phyloP scores from a whole-genome alignment of 139 green algal genomes.

The Pleodorina starrii region DNA sequence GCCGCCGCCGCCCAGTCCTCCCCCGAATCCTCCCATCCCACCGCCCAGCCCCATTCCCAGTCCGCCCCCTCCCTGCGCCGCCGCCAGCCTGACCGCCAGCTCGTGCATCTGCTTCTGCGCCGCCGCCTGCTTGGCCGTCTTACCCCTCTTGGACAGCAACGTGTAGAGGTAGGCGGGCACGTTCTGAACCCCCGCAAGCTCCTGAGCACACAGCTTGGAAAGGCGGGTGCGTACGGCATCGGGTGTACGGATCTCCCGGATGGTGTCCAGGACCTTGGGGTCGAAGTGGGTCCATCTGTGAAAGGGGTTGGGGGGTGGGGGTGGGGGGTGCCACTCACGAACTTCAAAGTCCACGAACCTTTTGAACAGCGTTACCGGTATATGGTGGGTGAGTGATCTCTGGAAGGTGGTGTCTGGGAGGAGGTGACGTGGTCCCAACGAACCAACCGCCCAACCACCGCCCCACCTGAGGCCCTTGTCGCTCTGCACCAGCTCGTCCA shows the following conservation, averaged over 20 bases:
- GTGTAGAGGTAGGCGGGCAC: constrained; percentile 67
- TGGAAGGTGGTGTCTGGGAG: not conserved
- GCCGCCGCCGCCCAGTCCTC: not conserved
- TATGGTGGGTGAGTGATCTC: not conserved
- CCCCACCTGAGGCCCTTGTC: constrained; percentile 49
- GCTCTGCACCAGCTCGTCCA: constrained; percentile 51
- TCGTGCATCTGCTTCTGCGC: constrained; percentile 56
- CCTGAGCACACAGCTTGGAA: constrained; percentile 43
- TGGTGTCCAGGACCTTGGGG: constrained; percentile 66
- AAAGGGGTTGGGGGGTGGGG: not conserved
- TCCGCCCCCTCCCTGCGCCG: not conserved
- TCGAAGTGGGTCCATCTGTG: constrained; percentile 61
- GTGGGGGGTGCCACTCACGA: not conserved
- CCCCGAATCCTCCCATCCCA: not conserved
- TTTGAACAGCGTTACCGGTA: not conserved
- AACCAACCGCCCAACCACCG: not conserved
- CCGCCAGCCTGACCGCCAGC: constrained; percentile 23
- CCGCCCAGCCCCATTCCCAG: not conserved
- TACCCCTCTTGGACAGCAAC: constrained; percentile 62
- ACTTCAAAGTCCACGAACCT: not conserved
- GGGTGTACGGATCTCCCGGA: constrained; percentile 46
- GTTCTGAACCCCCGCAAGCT: constrained; percentile 47
- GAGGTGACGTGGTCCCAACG: not conserved
- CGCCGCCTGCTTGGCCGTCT: constrained; percentile 64
- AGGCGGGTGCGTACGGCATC: constrained; percentile 48